A percentile compares a stretch with the other conserved stretches of the same genome.
These are phyloP conservation scores for Hanseniaspora clermontiae DNA, from an alignment of 805 yeast genomes.

Conservation along the genomic window DNA sequence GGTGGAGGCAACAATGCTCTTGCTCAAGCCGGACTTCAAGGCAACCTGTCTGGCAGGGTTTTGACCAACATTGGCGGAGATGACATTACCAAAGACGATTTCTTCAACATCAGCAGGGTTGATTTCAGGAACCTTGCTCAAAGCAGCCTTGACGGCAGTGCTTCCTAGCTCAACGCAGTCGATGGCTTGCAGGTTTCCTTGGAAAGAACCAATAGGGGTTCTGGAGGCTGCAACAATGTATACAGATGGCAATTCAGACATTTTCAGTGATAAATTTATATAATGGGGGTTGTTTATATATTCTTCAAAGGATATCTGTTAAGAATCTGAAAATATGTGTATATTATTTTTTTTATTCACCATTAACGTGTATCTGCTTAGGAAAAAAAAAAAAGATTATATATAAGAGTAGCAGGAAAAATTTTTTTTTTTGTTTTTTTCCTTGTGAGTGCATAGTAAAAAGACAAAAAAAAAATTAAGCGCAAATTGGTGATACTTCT, in stretches of 20 bases:
- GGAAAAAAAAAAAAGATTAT: too few relatives aligned
- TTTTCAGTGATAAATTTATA: too few relatives aligned
- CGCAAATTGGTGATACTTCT: too few relatives aligned
- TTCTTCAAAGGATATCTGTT: too few relatives aligned
- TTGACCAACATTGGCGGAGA: constrained; percentile 90
- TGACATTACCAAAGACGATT: constrained; percentile 81
- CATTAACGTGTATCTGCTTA: too few relatives aligned
- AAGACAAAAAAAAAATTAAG: too few relatives aligned
- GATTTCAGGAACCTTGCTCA: constrained; percentile 70
- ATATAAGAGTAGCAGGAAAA: too few relatives aligned
- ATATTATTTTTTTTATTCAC: too few relatives aligned
- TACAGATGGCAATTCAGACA: constrained; percentile 35
- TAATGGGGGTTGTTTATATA: too few relatives aligned
- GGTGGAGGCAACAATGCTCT: constrained; percentile 72
- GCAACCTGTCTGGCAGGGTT: constrained; percentile 98
- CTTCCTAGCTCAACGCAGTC: constrained; percentile 79
- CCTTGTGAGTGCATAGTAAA: too few relatives aligned
- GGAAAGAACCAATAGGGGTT: constrained; percentile 94
- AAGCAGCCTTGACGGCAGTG: constrained; percentile 80
- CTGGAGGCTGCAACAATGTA: constrained; percentile 86
- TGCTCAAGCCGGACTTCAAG: constrained; percentile 72
- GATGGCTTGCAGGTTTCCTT: constrained; percentile 65
- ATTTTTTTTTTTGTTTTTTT: too few relatives aligned
- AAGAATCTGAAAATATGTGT: too few relatives aligned
- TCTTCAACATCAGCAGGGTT: constrained; percentile 73